Evolutionary conservation across 345 rosid species (phyloP), one percentile per base, ranked within the genome.

Genomic region (Eucalyptus regnans): DNA sequence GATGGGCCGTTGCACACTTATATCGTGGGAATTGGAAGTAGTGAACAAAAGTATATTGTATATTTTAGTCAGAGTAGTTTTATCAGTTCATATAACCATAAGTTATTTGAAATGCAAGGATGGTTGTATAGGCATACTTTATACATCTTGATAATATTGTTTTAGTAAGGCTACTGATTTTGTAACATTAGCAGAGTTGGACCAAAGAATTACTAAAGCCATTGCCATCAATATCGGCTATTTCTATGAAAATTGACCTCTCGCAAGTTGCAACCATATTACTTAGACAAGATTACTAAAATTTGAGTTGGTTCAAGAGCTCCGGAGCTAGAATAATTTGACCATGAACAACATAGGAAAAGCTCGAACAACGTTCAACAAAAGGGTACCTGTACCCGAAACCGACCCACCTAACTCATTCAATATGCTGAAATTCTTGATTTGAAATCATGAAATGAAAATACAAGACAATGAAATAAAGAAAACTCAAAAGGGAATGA

Each of bases 121-220:
- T 86, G 22, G 14, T 50, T 86, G 2, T 86, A 8, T 56, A 16
- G 13, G 37, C 60, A 86, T 85, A 48, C 54, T 3, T 31, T 85
- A 52, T 85, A 27, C 0, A 14, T 60, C 86, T 46, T 85, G 29
- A 49, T 60, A 56, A 76, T 52, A 52, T 52, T 52, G 94, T 92
- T 86, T 92, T 91, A 1, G 85, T 89, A 51, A 94, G 94, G 91
- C 76, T 91, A 22, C 91, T 89, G 6, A 94, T 93, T 91, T 92
- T 95, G 68, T 93, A 95, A 89, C 93, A 92, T 46, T 92, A 92
- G 89, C 90, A 89, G 87, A 89, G 86, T 68, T 89, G 87, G 11
- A 89, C 80, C 80, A 92, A 92, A 89, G 91, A 91, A 41, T 88
- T 90, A 88, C 41, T 10, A 76, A 18, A 76, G 83, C 27, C 89